Conservation (phyloP, 768 basidiomycete species). For the Tricholoma terreum region DNA sequence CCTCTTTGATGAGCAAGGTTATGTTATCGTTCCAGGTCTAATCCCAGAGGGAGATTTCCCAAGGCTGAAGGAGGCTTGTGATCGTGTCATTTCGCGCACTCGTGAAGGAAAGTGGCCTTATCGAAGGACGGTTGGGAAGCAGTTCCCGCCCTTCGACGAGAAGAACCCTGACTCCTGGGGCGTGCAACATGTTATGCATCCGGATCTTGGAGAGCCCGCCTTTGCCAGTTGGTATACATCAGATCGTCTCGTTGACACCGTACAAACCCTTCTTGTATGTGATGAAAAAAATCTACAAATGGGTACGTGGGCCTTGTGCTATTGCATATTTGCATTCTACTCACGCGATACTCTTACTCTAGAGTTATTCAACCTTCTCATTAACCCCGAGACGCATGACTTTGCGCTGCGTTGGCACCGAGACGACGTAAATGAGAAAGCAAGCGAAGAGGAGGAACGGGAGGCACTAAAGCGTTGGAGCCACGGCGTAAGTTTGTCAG, state of each 20-base stretch:
- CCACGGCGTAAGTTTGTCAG: slow-evolving; percentile 53
- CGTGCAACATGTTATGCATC: slow-evolving; percentile 81
- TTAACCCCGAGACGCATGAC: slow-evolving; percentile 60
- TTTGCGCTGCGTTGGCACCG: slow-evolving; percentile 81
- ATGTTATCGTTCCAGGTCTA: slow-evolving; percentile 58
- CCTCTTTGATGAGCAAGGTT: slow-evolving; percentile 62
- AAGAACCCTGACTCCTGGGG: slow-evolving; percentile 72
- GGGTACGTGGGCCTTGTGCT: slow-evolving; percentile 43
- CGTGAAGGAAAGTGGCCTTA: slow-evolving; percentile 62
- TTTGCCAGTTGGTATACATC: slow-evolving; percentile 73
- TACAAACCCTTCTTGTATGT: slow-evolving; percentile 52
- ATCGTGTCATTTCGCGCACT: slow-evolving; percentile 47
- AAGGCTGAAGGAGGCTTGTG: slow-evolving; percentile 48
- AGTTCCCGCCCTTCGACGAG: slow-evolving; percentile 71
- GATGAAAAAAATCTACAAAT: slow-evolving; percentile 61
- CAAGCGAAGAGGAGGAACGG: slow-evolving; percentile 56
- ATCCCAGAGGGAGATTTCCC: slow-evolving; percentile 38
- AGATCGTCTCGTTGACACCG: slow-evolving; percentile 40
- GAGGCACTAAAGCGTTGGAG: slow-evolving; percentile 57
- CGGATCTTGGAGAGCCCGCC: slow-evolving; percentile 53
- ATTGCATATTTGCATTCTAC: neutral
- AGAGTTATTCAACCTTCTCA: slow-evolving; percentile 77
- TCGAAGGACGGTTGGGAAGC: slow-evolving; percentile 70
- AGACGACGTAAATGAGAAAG: slow-evolving; percentile 65
- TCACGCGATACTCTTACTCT: neutral